Evolutionary conservation across 345 rosid genomes (phyloP).

Genomic region (Diplotaxis tenuifolia): DNA sequence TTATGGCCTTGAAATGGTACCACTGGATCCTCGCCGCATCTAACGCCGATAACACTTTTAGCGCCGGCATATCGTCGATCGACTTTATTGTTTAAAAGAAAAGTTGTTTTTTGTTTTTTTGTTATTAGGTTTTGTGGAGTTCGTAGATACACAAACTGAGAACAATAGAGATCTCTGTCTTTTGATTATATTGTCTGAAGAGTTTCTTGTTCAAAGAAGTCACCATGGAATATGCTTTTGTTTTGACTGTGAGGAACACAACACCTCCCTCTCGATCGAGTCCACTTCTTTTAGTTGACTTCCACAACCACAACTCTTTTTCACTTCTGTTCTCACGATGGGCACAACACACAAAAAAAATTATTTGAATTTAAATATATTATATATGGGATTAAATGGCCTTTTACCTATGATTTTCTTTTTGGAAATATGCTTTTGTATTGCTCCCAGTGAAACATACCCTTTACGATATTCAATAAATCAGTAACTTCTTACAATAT

Average conservation of each 20-base stretch:
- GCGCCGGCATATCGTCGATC: conserved; percentile 11
- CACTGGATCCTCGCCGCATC: conserved; percentile 45
- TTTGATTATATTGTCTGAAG: conserved; percentile 14
- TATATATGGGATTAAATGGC: no score
- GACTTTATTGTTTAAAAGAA: not conserved
- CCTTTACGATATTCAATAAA: no score
- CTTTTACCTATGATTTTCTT: no score
- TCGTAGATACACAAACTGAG: conserved; percentile 16
- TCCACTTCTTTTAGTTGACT: conserved; percentile 29
- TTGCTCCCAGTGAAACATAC: no score
- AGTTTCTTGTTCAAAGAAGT: not conserved
- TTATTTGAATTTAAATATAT: not conserved
- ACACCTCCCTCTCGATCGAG: conserved; percentile 25
- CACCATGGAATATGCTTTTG: conserved; percentile 32
- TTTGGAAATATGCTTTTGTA: no score
- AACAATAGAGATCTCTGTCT: conserved; percentile 13
- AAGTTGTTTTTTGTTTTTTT: not conserved
- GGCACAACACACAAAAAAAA: conserved; percentile 11
- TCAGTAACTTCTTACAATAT: no score
- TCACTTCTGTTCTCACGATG: conserved; percentile 8
- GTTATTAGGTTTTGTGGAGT: not conserved
- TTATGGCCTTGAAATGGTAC: conserved; percentile 49
- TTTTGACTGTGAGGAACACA: conserved; percentile 26
- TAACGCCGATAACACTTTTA: conserved; percentile 34
- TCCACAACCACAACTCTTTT: conserved; percentile 3